Percentiles rank a stretch among this genome's conserved stretches.
Conservation (phyloP, 352 stramenopile species). For the Phytophthora pseudosyringae region DNA sequence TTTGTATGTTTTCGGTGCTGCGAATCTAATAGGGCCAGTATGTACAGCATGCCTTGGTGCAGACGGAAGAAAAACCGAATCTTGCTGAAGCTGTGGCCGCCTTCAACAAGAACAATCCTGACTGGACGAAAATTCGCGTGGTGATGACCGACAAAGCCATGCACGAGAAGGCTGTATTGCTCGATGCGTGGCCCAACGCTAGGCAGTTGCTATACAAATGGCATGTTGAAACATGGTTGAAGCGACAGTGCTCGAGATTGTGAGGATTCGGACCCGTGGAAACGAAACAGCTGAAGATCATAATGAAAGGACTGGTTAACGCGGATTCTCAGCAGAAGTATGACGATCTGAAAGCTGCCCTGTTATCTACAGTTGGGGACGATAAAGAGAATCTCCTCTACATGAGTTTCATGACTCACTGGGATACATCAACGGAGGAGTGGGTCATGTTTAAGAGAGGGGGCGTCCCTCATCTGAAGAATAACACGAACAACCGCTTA, state of each 20-base stretch:
- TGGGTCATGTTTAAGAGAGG: conserved; percentile 6
- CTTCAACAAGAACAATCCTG: conserved; percentile 18
- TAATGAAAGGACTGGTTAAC: conserved; percentile 3
- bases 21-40: neutral
- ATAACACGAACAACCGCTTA: conserved; percentile 14
- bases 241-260: conserved; percentile 3
- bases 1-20: neutral
- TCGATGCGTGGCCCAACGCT: conserved; percentile 1
- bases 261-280: neutral
- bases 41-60: neutral
- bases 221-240: conserved; percentile 13
- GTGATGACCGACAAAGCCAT: conserved; percentile 13
- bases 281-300: neutral
- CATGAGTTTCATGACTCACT: conserved; percentile 6
- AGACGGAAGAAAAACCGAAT: neutral
- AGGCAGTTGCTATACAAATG: neutral
- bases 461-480: conserved; percentile 10
- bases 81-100: neutral
- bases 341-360: neutral
- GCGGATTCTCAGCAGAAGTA: conserved; percentile 5
- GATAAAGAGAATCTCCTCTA: too few relatives aligned
- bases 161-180: conserved; percentile 11
- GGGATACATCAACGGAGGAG: conserved; percentile 6
- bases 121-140: neutral
- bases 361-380: too few relatives aligned